Evolutionary conservation across 2,329 filamentous ascomycete species (phyloP).

Genomic region (Aspergillus oerlinghausenensis): DNA sequence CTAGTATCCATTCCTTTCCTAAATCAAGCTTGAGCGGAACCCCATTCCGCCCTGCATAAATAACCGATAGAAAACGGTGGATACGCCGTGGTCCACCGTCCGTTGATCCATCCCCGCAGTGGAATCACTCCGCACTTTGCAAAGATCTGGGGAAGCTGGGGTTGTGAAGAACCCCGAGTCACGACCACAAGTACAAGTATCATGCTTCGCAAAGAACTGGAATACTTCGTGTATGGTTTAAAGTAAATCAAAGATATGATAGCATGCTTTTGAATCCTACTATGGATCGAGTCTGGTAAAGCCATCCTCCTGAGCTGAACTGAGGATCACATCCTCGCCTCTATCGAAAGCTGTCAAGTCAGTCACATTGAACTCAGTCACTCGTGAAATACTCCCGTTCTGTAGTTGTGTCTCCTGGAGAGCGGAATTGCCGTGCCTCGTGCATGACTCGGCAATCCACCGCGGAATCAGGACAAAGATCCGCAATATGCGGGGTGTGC

Average conservation of each 20-base stretch:
- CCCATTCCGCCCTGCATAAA: not conserved
- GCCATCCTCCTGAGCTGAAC: not conserved
- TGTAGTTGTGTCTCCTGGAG: not conserved
- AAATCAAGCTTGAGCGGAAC: not conserved
- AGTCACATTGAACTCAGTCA: not conserved
- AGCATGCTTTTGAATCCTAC: not conserved
- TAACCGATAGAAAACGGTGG: not conserved
- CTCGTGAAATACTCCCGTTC: no score
- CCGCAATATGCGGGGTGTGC: not conserved
- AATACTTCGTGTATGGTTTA: no score
- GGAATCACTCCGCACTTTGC: not conserved
- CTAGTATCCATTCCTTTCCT: not conserved
- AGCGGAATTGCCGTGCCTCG: not conserved
- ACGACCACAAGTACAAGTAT: no score
- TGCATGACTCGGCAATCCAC: not conserved
- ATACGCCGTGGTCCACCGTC: not conserved
- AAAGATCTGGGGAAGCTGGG: not conserved
- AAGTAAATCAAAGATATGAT: no score
- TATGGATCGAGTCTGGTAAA: not conserved
- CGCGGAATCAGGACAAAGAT: not conserved
- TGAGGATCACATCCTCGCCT: no score
- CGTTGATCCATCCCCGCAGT: not conserved
- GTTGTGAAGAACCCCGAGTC: constrained; percentile 1
- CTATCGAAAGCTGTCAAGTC: no score
- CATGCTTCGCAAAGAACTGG: no score